These are phyloP conservation scores for Fusarium xyrophilum DNA, from an alignment of 2,329 filamentous ascomycete species.

Conservation along the genomic window DNA sequence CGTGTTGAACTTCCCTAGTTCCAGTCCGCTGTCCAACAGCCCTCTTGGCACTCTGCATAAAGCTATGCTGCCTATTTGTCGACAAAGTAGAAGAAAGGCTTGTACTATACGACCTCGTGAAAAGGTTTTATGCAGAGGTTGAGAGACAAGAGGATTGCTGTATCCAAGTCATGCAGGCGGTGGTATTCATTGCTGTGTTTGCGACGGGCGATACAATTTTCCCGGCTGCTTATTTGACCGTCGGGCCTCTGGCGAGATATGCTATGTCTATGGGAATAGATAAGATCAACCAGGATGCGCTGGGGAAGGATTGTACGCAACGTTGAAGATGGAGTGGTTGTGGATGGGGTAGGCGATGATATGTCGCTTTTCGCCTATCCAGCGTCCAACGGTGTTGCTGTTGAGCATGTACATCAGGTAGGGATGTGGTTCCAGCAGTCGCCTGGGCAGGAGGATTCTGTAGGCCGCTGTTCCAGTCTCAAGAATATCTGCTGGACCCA, in stretches of 20 bases:
- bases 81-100: fast-evolving
- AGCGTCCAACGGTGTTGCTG: background rate
- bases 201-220: background rate
- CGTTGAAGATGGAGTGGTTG: conserved; percentile 21
- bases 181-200: background rate
- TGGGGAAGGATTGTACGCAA: background rate
- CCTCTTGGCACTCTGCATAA: background rate
- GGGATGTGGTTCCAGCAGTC: conserved; percentile 2
- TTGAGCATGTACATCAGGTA: conserved; percentile 16
- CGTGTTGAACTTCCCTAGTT: background rate
- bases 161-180: background rate
- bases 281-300: background rate
- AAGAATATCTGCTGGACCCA: background rate
- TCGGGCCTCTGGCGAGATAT: background rate
- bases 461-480: conserved; percentile 12
- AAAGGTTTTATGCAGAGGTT: background rate
- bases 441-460: background rate
- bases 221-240: background rate
- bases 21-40: background rate
- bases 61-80: background rate
- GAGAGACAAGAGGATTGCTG: background rate
- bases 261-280: background rate
- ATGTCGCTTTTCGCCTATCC: conserved; percentile 20
- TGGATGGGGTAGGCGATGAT: conserved; percentile 24
- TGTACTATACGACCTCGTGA: background rate